Evolutionary conservation across 495 filamentous ascomycete genomes (phyloP), one percentile per base, ranked within the genome.

Genomic region (Evansstolkia leycettana): DNA sequence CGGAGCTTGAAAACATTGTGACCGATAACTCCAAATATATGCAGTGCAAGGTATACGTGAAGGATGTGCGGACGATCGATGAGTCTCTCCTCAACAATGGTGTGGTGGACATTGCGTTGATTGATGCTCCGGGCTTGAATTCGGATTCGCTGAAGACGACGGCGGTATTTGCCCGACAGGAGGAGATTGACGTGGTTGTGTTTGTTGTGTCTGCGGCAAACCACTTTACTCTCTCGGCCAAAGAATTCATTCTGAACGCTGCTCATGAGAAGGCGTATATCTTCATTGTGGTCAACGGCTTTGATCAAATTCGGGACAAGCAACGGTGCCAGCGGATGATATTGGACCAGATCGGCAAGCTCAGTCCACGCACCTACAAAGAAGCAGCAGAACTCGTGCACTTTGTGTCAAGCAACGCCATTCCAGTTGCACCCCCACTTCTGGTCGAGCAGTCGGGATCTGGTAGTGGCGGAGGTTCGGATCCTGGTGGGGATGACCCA

Each of bases 181-280:
- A 96, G 54, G 90, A 98, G 58, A 96, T 98, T 39, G 90, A 98
- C 57, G 90, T 98, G 3, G 92, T 98, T 14, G 90, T 98, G 1
- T 98, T 96, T 41, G 90, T 98, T 16, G 92, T 98, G 8, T 93
- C 85, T 20, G 90, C 92, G 10, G 87, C 86, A 26, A 96, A 98
- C 47, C 92, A 95, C 55, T 96, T 98, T 55, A 98, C 90, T 1
- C 73, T 87, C 32, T 90, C 89, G 2, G 88, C 92, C 8, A 94
- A 85, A 52, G 87, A 98, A 42, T 98, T 98, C 52, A 94, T 98
- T 41, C 76, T 83, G 64, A 88, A 88, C 37, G 90, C 90, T 7
- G 92, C 90, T 10, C 76, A 86, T 30, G 90, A 98, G 51, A 98
- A 98, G 52, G 89, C 89, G 9, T 96, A 98, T 49, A 89, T 98